Conservation (phyloP, 2,329 filamentous ascomycete species). For the Fusarium zealandicum region DNA sequence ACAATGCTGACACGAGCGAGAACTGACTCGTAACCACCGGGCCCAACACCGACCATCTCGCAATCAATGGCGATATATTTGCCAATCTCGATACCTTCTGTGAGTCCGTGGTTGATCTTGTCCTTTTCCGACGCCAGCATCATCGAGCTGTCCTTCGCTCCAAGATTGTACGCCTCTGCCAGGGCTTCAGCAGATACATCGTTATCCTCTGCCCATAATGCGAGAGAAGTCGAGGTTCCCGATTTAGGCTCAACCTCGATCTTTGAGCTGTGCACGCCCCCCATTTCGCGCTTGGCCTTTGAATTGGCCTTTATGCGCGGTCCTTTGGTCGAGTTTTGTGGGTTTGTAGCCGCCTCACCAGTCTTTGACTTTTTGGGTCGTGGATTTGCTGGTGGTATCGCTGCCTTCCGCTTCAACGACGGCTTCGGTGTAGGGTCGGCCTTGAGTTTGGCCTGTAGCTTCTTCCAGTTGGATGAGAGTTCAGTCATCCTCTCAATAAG, state of each 20-base stretch:
- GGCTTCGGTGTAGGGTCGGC: conserved; percentile 50
- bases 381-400: conserved; percentile 38
- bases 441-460: conserved; percentile 70
- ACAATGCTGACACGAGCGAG: conserved; percentile 89
- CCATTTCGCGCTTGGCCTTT: conserved; percentile 55
- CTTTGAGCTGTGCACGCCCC: conserved; percentile 60
- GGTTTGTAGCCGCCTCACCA: conserved; percentile 12
- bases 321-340: conserved; percentile 7
- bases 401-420: conserved; percentile 54
- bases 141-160: conserved; percentile 56
- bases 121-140: conserved; percentile 56
- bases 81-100: conserved; percentile 71
- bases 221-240: conserved; percentile 61
- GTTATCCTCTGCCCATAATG: conserved; percentile 67
- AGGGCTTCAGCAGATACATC: conserved; percentile 67
- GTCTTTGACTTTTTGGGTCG: conserved; percentile 43
- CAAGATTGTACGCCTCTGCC: conserved; percentile 67
- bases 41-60: conserved; percentile 94
- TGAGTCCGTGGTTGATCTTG: conserved; percentile 69
- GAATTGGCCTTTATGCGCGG: conserved; percentile 16
- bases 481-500: conserved; percentile 46
- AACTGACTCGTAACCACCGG: conserved; percentile 72
- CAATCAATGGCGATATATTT: conserved; percentile 96
- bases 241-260: conserved; percentile 48
- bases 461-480: conserved; percentile 80